phyloP scores from a whole-genome alignment of 148 eudicot genomes.

The Diospyros lotus region DNA sequence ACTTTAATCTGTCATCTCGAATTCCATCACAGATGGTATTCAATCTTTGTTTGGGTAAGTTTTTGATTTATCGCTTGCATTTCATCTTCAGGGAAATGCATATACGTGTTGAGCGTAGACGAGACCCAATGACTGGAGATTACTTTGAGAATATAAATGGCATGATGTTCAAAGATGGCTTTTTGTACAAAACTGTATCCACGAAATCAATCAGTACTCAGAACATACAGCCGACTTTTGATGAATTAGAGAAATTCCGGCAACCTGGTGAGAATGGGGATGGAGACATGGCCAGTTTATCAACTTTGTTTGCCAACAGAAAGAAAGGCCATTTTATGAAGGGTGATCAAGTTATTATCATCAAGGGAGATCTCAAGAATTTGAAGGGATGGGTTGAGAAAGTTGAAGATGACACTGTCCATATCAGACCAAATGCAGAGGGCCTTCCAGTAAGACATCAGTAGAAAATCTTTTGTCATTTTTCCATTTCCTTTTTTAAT shows the following conservation, averaged over 20 bases:
- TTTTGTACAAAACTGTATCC: conserved; percentile 74
- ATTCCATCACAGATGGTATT: background rate
- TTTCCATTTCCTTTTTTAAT: background rate
- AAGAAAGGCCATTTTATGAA: conserved; percentile 99
- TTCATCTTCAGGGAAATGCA: conserved; percentile 60
- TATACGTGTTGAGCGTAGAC: conserved; percentile 83
- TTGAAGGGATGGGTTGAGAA: conserved; percentile 95
- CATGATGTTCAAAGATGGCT: conserved; percentile 96
- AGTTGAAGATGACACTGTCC: conserved; percentile 91
- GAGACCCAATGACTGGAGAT: conserved; percentile 79
- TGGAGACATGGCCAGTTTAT: conserved; percentile 78
- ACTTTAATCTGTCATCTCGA: conserved; percentile 6
- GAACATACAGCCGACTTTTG: conserved; percentile 88
- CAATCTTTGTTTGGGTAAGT: background rate
- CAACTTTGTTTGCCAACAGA: conserved; percentile 86
- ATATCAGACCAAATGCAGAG: conserved; percentile 71
- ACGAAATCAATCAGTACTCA: conserved; percentile 77
- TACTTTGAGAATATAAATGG: conserved; percentile 77
- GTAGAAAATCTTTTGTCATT: background rate
- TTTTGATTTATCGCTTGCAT: conserved; percentile 12
- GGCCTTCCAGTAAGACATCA: conserved; percentile 62
- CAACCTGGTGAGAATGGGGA: conserved; percentile 78
- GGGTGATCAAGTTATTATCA: conserved; percentile 84
- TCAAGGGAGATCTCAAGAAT: conserved; percentile 93
- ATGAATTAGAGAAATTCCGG: conserved; percentile 92